phyloP scores from a whole-genome alignment of 2,329 filamentous ascomycete species.

The Tolypocladium ovalisporum region DNA sequence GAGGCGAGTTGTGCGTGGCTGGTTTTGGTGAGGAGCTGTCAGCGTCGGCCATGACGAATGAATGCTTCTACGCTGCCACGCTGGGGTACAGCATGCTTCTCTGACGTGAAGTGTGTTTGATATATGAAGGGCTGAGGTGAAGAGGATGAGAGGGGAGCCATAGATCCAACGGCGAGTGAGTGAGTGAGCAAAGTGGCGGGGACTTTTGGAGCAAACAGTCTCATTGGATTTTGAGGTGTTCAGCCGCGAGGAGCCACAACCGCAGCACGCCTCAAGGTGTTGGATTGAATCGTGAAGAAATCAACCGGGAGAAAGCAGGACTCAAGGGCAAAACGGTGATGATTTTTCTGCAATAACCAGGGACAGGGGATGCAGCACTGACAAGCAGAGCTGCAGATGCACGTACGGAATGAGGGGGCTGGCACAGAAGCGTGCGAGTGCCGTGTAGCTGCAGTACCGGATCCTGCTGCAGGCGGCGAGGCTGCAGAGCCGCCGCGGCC shows the following conservation, averaged over 20 bases:
- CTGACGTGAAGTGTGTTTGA: neutral
- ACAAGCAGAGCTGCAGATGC: neutral
- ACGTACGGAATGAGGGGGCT: neutral
- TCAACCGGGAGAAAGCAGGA: neutral
- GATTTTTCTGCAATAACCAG: too few relatives aligned
- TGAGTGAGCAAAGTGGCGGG: neutral
- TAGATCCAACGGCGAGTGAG: neutral
- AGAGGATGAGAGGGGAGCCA: neutral
- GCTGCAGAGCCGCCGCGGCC: neutral
- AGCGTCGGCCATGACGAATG: constrained; percentile 18
- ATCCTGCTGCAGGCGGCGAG: neutral
- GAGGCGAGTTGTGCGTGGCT: constrained; percentile 62
- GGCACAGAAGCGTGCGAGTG: neutral
- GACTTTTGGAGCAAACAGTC: neutral
- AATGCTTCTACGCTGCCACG: neutral
- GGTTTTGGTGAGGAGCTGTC: constrained; percentile 13
- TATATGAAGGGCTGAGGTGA: neutral
- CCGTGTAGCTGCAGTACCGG: neutral
- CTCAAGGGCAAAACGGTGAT: neutral
- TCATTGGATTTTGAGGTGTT: neutral
- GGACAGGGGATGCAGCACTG: neutral
- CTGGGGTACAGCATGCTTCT: neutral
- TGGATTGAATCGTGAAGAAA: neutral
- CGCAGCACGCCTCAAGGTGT: neutral
- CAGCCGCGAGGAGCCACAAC: neutral